These are phyloP conservation scores for Pythium phragmiticola DNA, from an alignment of 352 stramenopile genomes.

Conservation along the genomic window DNA sequence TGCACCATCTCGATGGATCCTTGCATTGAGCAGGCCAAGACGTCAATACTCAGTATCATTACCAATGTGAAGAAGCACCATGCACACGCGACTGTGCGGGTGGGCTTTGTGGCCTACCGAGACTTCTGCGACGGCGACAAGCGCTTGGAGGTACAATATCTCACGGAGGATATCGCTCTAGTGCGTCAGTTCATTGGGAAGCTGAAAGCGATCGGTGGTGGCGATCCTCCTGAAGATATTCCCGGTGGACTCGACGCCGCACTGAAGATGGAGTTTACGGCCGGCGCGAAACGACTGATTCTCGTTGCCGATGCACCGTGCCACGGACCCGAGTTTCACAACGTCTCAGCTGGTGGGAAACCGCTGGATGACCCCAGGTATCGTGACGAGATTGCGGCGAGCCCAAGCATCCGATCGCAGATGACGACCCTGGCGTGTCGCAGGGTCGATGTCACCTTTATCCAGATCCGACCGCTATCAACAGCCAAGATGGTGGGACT, in stretches of 20 bases:
- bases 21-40: conserved; percentile 36
- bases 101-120: conserved; percentile 47
- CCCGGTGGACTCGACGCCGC: conserved; percentile 29
- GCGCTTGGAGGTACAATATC: conserved; percentile 24
- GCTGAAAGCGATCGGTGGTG: conserved; percentile 32
- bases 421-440: conserved; percentile 29
- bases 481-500: conserved; percentile 38
- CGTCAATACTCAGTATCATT: conserved; percentile 33
- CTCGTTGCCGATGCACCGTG: conserved; percentile 38
- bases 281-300: conserved; percentile 31
- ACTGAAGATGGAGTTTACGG: conserved; percentile 29
- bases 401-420: conserved; percentile 35
- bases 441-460: conserved; percentile 40
- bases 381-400: conserved; percentile 17
- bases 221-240: conserved; percentile 38
- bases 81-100: conserved; percentile 19
- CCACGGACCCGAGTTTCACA: conserved; percentile 34
- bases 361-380: conserved; percentile 16
- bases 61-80: conserved; percentile 28
- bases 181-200: conserved; percentile 29
- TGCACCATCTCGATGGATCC: conserved; percentile 39
- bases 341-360: no score
- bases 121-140: conserved; percentile 35
- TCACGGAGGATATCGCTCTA: conserved; percentile 24
- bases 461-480: conserved; percentile 25